These are phyloP conservation scores for Bryoerythrophyllum caledonicum DNA, from an alignment of 225 moss, liverwort and hornwort genomes.

Conservation along the genomic window DNA sequence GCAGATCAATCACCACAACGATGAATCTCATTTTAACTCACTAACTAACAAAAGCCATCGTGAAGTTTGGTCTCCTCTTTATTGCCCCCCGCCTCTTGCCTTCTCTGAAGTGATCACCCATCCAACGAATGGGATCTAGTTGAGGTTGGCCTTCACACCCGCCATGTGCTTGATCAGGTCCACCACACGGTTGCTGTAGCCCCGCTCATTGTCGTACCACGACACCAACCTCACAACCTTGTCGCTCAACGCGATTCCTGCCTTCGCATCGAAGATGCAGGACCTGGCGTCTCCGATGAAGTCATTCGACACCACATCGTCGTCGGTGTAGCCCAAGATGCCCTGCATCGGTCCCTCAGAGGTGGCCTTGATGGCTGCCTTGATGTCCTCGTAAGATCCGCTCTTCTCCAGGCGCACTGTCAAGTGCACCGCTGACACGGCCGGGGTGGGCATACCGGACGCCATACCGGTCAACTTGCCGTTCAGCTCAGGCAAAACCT, in stretches of 20 bases:
- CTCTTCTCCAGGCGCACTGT: slow-evolving; percentile 70
- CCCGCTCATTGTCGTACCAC: slow-evolving; percentile 94
- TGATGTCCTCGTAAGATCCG: slow-evolving; percentile 71
- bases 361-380: slow-evolving; percentile 62
- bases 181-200: slow-evolving; percentile 85
- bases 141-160: slow-evolving; percentile 56
- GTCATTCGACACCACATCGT: slow-evolving; percentile 75
- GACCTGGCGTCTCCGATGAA: slow-evolving; percentile 72
- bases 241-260: slow-evolving; percentile 74
- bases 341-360: slow-evolving; percentile 69
- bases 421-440: slow-evolving; percentile 91
- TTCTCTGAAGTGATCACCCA: background rate
- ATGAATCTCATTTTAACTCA: slow-evolving; percentile 3
- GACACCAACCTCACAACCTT: slow-evolving; percentile 67
- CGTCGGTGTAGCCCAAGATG: slow-evolving; percentile 77
- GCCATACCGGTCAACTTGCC: slow-evolving; percentile 93
- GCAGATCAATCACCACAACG: slow-evolving; percentile 29
- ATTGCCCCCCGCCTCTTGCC: slow-evolving; percentile 25
- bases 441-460: slow-evolving; percentile 87
- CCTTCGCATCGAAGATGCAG: slow-evolving; percentile 78
- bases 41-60: background rate
- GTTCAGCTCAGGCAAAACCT: slow-evolving; percentile 80
- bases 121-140: slow-evolving; percentile 24
- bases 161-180: slow-evolving; percentile 87
- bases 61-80: slow-evolving; percentile 16